Evolutionary conservation across 2,329 filamentous ascomycete genomes (phyloP), one percentile per base, ranked within the genome.

Genomic region (Clonostachys byssicola): DNA sequence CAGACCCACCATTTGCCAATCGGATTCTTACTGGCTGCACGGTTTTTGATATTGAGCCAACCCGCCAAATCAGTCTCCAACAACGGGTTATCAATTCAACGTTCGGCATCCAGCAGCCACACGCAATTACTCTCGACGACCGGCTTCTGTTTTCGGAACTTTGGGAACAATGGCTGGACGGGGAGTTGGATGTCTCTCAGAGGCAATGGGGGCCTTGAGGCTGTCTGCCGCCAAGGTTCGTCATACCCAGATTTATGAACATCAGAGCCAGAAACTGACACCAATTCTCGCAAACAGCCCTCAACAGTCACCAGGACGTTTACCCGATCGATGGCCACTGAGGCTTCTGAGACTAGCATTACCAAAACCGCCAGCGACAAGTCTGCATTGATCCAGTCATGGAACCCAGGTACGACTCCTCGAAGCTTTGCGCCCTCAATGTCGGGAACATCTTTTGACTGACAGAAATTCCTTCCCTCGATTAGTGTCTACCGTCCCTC

Each of bases 401-500:
- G 70, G 67, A 67, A 71, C 54, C 74, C 75, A 54, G 59, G 75
- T 78, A 63, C 42, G 66, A 39, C 34, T 8, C 17, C 44, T 9
- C 23, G 9, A 30, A 30, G 20, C 20, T 6, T 23, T 6, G 20
- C 4, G 20, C 20, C 12, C 12, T 8, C 46, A 14, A 14, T 12
- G 12, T 33, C 13, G 5, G 34, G 13, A 51, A 34, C 14, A 9
- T 30, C 23, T 6, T 1, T 43, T 7, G 16, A 35, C 34, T 16
- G 40, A 34, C 14, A 44, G 16, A 18, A 34, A 47, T 44, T 33
- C 38, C 16, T 46, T 46, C 51, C 54, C 42, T 54, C 49, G 47
- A 39, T 18, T 51, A 80, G 80, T 74, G 54, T 73, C 75, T 54
- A 83, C 81, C 33, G 89, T 95, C 48, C 82, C 88, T 47, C 79